Evolutionary conservation across 2,329 filamentous ascomycete species (phyloP).

Genomic region (Beauveria asiatica): DNA sequence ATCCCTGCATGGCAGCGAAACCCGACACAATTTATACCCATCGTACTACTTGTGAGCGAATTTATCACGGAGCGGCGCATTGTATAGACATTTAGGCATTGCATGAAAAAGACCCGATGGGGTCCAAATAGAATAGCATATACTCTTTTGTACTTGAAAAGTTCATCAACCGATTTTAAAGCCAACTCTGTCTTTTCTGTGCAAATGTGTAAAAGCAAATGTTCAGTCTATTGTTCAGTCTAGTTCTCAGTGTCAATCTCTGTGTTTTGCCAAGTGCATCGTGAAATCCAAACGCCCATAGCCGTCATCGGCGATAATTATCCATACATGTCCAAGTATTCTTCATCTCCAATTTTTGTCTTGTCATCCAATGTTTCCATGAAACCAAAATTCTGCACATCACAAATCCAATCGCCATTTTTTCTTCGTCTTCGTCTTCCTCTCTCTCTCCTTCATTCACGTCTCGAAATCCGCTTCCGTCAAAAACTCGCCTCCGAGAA

Average conservation of each 20-base stretch:
- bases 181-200: neutral
- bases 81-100: constrained; percentile 4
- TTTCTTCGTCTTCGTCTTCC: neutral
- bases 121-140: neutral
- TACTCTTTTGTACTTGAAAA: neutral
- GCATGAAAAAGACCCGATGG: neutral
- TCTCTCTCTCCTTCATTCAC: too few species aligned
- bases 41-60: neutral
- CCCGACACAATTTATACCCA: neutral
- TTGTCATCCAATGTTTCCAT: neutral
- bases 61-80: neutral
- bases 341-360: neutral
- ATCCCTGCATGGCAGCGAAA: neutral
- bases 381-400: neutral
- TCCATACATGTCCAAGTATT: neutral
- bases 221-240: neutral
- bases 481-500: constrained; percentile 26
- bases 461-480: constrained; percentile 16
- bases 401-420: neutral
- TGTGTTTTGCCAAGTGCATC: neutral
- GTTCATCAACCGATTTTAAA: neutral
- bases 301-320: neutral
- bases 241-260: neutral
- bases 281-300: neutral
- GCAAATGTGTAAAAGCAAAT: neutral